Evolutionary conservation across 495 filamentous ascomycete genomes (phyloP).

Genomic region (Pseudevernia furfuracea): DNA sequence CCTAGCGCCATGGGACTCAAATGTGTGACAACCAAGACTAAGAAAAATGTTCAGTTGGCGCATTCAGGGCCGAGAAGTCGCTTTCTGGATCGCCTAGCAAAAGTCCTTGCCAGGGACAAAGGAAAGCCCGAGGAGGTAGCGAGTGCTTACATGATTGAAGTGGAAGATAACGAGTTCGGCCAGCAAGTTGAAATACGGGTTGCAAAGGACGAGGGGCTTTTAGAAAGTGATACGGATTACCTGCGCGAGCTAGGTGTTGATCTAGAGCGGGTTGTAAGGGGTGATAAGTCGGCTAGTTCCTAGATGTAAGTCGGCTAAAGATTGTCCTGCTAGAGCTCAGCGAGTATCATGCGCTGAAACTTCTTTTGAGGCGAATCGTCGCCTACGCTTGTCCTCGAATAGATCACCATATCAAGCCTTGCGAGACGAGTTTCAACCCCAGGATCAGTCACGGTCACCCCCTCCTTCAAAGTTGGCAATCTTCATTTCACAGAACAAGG

Average conservation of each 20-base stretch:
- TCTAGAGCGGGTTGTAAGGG: neutral
- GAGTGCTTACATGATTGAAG: slow-evolving; percentile 7
- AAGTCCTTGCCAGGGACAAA: slow-evolving; percentile 7
- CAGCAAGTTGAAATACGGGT: neutral
- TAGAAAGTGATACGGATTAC: neutral
- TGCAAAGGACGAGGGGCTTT: slow-evolving; percentile 6
- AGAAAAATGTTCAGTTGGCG: neutral
- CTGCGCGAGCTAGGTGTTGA: neutral
- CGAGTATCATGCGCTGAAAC: too few species aligned
- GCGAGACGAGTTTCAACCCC: too few species aligned
- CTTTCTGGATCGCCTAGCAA: slow-evolving; percentile 8
- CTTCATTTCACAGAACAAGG: too few species aligned
- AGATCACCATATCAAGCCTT: too few species aligned
- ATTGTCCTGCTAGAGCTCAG: too few species aligned
- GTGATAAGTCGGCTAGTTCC: neutral
- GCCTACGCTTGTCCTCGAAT: too few species aligned
- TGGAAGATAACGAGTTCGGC: neutral
- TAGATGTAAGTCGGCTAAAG: neutral
- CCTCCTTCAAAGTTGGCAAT: too few species aligned
- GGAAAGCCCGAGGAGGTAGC: neutral
- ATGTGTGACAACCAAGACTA: neutral
- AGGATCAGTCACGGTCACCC: too few species aligned
- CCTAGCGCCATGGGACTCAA: neutral
- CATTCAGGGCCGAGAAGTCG: neutral
- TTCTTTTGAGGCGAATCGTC: too few species aligned